Evolutionary conservation across 2,329 filamentous ascomycete species (phyloP), one percentile per base, ranked within the genome.

Genomic region (Penicillium sp.): DNA sequence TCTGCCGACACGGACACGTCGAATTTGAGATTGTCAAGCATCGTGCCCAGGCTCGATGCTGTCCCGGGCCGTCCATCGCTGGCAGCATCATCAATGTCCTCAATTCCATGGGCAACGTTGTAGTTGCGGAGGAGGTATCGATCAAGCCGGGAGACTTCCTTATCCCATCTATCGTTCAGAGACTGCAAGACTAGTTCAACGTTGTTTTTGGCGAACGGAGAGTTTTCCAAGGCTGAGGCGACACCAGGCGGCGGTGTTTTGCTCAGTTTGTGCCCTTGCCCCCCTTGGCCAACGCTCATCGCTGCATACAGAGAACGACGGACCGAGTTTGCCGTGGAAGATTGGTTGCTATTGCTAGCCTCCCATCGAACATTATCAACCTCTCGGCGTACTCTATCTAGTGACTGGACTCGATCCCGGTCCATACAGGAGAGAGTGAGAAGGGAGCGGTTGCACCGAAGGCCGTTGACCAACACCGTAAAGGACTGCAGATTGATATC

Each of bases 401-500:
- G 79, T 3, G 86, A 83, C 61, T 82, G 78, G 24, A 79, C 76
- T 45, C 86, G 80, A 59, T 88, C 85, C 59, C 82, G 79, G 35
- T 82, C 78, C 83, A 89, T 87, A 10, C 74, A 76, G 6, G 87
- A 86, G 34, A 90, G 78, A 62, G 81, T 82, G 14, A 88, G 69
- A 1, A 90, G 70, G 0, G 82, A 83, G 3, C 79, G 81, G 65
- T 90, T 90, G 40, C 80, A 81, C 57, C 86, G 81, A n/a, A 90
- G 73, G 18, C 85, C 81, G 64, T 89, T 87, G 48, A 90, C 84
- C 7, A 89, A 74, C 50, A 86, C 85, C 0, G 85, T 89, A 61
- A 89, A 86, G 1, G 85, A 86, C 61, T 87, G 84, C n/a, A 89
- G 77, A 44, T 85, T 86, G 53, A 89, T 88, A 53, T 85, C 84